Percentiles rank a stretch among this genome's conserved stretches.
phyloP scores from a whole-genome alignment of 306 rosid species.

The Bauhinia variegata region DNA sequence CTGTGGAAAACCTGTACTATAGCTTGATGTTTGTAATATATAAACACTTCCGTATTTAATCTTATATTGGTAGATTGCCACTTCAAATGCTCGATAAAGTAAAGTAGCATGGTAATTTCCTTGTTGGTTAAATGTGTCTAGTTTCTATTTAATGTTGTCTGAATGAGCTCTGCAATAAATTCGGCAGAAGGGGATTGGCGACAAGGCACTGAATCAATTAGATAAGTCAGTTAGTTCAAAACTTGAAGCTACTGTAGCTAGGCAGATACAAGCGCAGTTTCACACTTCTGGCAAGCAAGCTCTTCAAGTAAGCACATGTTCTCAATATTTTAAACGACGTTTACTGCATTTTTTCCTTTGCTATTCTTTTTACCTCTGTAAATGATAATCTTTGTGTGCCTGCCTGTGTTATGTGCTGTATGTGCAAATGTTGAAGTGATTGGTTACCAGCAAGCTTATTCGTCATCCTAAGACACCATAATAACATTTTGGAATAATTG shows the following conservation, averaged over 20 bases:
- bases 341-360: background rate
- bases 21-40: no score
- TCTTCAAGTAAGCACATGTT: constrained; percentile 59
- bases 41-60: constrained; percentile 18
- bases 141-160: constrained; percentile 23
- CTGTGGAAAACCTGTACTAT: background rate
- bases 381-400: constrained; percentile 7
- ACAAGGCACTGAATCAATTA: constrained; percentile 63
- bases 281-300: constrained; percentile 78
- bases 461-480: constrained; percentile 6
- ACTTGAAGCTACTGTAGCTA: constrained; percentile 63
- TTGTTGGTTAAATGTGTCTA: constrained; percentile 4
- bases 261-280: constrained; percentile 73
- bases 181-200: constrained; percentile 78
- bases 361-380: background rate
- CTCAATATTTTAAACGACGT: background rate
- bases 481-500: constrained; percentile 3
- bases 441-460: constrained; percentile 9
- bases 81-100: constrained; percentile 3
- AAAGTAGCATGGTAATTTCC: constrained; percentile 1
- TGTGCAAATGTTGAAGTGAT: constrained; percentile 12
- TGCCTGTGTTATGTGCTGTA: constrained; percentile 12
- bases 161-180: constrained; percentile 33
- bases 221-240: constrained; percentile 65
- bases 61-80: constrained; percentile 19